Conservation (phyloP, 75 land plant genomes). For the Gnetum montanum region DNA sequence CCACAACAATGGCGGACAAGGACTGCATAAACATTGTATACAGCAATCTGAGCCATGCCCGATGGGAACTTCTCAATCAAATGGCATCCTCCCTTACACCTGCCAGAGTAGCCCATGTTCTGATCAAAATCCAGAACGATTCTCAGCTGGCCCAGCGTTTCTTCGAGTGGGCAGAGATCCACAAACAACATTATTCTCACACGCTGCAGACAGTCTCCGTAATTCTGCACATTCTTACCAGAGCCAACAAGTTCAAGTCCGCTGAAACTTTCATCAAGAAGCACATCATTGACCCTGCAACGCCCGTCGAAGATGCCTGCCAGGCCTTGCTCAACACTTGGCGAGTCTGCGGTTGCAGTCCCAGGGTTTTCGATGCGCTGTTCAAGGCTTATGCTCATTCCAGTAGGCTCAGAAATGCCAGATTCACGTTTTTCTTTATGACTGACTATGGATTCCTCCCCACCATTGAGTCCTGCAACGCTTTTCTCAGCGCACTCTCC, state of each 20-base stretch:
- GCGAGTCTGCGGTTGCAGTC: conserved; percentile 41
- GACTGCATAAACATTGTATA: conserved; percentile 43
- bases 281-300: conserved; percentile 12
- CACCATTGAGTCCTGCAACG: conserved; percentile 42
- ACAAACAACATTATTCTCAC: conserved; percentile 9
- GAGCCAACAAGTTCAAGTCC: conserved; percentile 23
- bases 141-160: conserved; percentile 38
- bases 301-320: conserved; percentile 25
- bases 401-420: conserved; percentile 41
- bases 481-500: conserved; percentile 34
- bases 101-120: conserved; percentile 38
- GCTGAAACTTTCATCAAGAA: conserved; percentile 31
- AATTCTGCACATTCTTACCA: conserved; percentile 47
- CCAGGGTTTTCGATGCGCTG: conserved; percentile 37
- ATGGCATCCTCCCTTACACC: conserved; percentile 24
- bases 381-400: conserved; percentile 46
- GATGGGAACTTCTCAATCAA: conserved; percentile 27
- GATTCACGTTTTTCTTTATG: conserved; percentile 36
- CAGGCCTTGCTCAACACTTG: conserved; percentile 30
- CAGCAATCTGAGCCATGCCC: conserved; percentile 41
- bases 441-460: conserved; percentile 55
- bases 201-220: conserved; percentile 30
- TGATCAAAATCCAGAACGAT: conserved; percentile 32
- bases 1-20: conserved; percentile 32
- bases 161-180: conserved; percentile 27